These are phyloP conservation scores for Pistacia atlantica DNA, from an alignment of 345 rosid genomes.

Conservation along the genomic window DNA sequence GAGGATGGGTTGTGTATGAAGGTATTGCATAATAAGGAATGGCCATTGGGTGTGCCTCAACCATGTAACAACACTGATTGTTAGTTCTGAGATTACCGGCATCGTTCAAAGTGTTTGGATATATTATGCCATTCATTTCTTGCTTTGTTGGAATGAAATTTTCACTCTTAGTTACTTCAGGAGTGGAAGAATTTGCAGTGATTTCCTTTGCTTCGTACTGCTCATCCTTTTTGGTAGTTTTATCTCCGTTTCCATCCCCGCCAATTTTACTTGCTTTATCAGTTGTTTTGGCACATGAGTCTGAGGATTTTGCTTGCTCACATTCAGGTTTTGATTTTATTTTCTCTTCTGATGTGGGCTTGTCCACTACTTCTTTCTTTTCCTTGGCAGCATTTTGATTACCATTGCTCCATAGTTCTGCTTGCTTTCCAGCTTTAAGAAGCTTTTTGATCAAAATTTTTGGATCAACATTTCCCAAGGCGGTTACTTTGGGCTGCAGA, in stretches of 20 bases:
- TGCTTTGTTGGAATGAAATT: neutral
- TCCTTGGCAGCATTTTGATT: constrained; percentile 28
- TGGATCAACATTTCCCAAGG: constrained; percentile 46
- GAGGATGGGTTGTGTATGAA: constrained; percentile 23
- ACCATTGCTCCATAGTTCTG: constrained; percentile 36
- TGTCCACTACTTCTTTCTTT: constrained; percentile 28
- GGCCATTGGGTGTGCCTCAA: constrained; percentile 36
- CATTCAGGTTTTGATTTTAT: constrained; percentile 24
- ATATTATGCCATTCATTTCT: constrained; percentile 18
- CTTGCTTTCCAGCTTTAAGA: constrained; percentile 53
- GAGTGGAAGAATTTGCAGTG: constrained; percentile 1
- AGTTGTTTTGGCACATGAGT: constrained; percentile 13
- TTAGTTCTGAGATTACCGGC: constrained; percentile 10
- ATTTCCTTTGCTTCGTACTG: constrained; percentile 4
- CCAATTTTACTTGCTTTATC: constrained; percentile 15
- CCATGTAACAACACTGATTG: constrained; percentile 28
- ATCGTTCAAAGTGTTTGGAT: constrained; percentile 21
- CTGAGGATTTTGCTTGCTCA: constrained; percentile 19
- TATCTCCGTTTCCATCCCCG: constrained; percentile 12
- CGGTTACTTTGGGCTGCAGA: constrained; percentile 48
- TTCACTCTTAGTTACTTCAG: constrained; percentile 19
- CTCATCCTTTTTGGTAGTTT: constrained; percentile 20
- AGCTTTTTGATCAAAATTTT: constrained; percentile 44
- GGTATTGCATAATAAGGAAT: constrained; percentile 44
- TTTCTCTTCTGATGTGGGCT: constrained; percentile 10